Conservation (phyloP, 2,329 filamentous ascomycete genomes). For the Mycosphaerella sp. region DNA sequence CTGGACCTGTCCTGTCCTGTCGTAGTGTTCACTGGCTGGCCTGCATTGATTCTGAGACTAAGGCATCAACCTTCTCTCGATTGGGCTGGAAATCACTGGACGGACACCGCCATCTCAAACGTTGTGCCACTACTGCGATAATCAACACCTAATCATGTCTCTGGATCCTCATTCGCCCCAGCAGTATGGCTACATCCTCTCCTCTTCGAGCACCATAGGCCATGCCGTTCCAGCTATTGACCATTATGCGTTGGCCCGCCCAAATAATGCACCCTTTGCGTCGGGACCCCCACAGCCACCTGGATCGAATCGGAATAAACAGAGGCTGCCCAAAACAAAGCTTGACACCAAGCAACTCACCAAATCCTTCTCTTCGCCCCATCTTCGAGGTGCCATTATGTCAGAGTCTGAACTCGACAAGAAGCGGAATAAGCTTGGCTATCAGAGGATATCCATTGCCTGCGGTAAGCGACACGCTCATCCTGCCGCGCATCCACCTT, state of each 20-base stretch:
- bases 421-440: conserved; percentile 85
- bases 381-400: conserved; percentile 42
- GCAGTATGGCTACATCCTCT: conserved; percentile 11
- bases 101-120: conserved; percentile 15
- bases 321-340: conserved; percentile 38
- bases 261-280: conserved; percentile 15
- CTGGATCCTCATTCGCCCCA: conserved; percentile 11
- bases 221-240: conserved; percentile 13
- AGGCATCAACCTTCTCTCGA: conserved; percentile 1
- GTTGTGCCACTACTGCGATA: conserved; percentile 11
- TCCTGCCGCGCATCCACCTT: conserved; percentile 1
- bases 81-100: conserved; percentile 7
- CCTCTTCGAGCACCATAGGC: conserved; percentile 11
- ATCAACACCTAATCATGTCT: conserved; percentile 10
- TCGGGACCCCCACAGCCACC: conserved; percentile 17
- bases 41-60: conserved; percentile 2
- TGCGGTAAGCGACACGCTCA: conserved; percentile 66
- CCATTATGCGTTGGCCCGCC: conserved; percentile 14
- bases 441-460: conserved; percentile 83
- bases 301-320: conserved; percentile 19
- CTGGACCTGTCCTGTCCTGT: background rate
- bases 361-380: conserved; percentile 41
- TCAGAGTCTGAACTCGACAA: conserved; percentile 53
- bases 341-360: conserved; percentile 37
- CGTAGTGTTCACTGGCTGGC: background rate